Evolutionary conservation across 1,284 basidiomycete species (phyloP), one percentile per base, ranked within the genome.

Genomic region (Ceratobasidium sp.): DNA sequence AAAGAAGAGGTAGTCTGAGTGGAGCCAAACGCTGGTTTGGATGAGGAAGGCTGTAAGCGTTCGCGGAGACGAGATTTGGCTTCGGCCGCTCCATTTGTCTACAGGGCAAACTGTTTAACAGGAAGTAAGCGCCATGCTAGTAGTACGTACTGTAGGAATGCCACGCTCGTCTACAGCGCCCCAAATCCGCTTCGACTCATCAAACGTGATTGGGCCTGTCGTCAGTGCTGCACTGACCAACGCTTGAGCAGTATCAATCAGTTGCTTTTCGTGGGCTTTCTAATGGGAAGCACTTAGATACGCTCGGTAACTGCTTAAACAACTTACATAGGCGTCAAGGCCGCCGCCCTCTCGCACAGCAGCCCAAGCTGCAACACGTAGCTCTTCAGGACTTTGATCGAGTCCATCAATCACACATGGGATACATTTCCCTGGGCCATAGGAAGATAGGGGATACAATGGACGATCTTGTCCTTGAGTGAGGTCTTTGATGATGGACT

Each of bases 351-450:
- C 85, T 4, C 71, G 71, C 37, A 88, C 80, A 0, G 94, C 92
- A 15, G 86, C 83, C 6, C 88, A 86, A 11, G 92, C 93, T 81
- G 89, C 91, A 76, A 91, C 85, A 60, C 93, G 88, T 66, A 98
- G 83, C 83, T 98, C 96, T 81, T 98, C 96, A 0, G 88, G 89
- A 0, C 91, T 93, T 78, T 92, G 86, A 80, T 98, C 96, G 39
- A 92, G 84, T 0, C 89, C 90, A 4, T 83, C 79, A 20, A 98
- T 83, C 6, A 97, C 80, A 63, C 88, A 90, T 0, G 90, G 91
- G 80, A 96, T 94, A 73, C 88, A 82, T 81, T 96, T 96, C 0
- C 90, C 90, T 28, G 93, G 90, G 0, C 88, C 95, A 82, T 93
- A 98, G 0, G 89, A 92, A 0, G 94, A 91, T 0, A 97, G 84